phyloP scores from a whole-genome alignment of 2,329 filamentous ascomycete species.

The Diplodia seriata region DNA sequence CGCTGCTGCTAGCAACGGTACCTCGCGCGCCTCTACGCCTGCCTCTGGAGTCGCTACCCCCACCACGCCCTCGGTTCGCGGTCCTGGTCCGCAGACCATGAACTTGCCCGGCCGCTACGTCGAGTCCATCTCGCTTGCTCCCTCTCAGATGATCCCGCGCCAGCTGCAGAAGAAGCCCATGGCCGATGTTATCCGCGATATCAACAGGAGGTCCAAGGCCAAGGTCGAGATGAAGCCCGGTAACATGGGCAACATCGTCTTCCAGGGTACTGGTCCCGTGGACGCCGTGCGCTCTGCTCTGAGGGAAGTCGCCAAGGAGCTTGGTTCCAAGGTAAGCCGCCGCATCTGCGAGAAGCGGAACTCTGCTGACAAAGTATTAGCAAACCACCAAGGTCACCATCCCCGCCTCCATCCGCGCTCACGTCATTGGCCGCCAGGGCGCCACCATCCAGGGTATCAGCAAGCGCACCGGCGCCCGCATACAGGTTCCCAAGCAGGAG shows the following conservation, averaged over 20 bases:
- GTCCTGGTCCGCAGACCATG: conserved; percentile 64
- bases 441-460: conserved; percentile 89
- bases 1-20: conserved; percentile 53
- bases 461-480: conserved; percentile 85
- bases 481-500: conserved; percentile 86
- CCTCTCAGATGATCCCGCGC: conserved; percentile 77
- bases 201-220: conserved; percentile 90
- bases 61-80: conserved; percentile 50
- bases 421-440: conserved; percentile 93
- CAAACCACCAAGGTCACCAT: conserved; percentile 77
- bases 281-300: conserved; percentile 86
- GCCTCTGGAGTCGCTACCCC: conserved; percentile 62
- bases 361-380: conserved; percentile 46
- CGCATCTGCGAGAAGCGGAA: no score
- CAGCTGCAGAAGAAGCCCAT: conserved; percentile 84
- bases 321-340: conserved; percentile 78
- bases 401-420: conserved; percentile 80
- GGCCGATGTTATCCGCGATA: conserved; percentile 83
- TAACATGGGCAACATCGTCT: conserved; percentile 75
- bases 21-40: conserved; percentile 69
- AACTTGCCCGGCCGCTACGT: conserved; percentile 82
- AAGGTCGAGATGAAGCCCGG: conserved; percentile 78
- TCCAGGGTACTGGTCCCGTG: conserved; percentile 83
- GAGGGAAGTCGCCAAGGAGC: conserved; percentile 85
- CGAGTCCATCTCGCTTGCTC: conserved; percentile 76